A percentile compares a stretch with the other conserved stretches of the same genome.
Evolutionary conservation across 2,329 filamentous ascomycete species (phyloP).

Genomic region (Metarhizium sp.): DNA sequence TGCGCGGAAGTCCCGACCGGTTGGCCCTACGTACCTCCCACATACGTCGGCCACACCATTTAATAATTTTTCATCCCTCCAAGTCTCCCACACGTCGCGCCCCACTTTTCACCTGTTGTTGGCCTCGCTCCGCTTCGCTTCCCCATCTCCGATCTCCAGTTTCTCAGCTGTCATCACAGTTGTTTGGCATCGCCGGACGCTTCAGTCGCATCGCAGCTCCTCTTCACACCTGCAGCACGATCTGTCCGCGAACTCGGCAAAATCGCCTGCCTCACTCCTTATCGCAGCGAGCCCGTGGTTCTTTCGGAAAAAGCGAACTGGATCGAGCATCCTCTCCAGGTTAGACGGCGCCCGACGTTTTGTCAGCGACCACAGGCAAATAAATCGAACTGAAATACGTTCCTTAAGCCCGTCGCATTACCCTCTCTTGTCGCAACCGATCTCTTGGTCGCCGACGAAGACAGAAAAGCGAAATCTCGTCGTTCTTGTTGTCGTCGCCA

Average conservation of each 20-base stretch:
- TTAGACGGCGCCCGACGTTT: constrained; percentile 16
- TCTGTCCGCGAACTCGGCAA: constrained; percentile 4
- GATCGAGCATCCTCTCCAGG: constrained; percentile 7
- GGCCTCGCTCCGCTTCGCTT: constrained; percentile 13
- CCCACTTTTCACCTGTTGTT: constrained; percentile 15
- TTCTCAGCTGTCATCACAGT: constrained; percentile 9
- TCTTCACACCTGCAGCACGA: constrained; percentile 7
- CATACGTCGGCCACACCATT: constrained; percentile 33
- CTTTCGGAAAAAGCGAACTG: constrained; percentile 8
- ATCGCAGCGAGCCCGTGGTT: constrained; percentile 6
- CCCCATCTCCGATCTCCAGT: constrained; percentile 2
- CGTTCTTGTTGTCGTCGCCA: constrained; percentile 20
- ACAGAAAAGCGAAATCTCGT: constrained; percentile 23
- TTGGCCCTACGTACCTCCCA: constrained; percentile 41
- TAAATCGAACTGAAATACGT: constrained; percentile 33
- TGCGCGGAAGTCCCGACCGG: constrained; percentile 48
- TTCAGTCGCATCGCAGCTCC: constrained; percentile 7
- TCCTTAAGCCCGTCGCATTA: constrained; percentile 23
- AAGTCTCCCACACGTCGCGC: constrained; percentile 17
- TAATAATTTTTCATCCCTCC: constrained; percentile 22
- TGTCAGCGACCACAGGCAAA: constrained; percentile 17
- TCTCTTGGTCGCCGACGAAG: constrained; percentile 24
- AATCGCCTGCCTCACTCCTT: constrained; percentile 3
- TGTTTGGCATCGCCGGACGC: constrained; percentile 13
- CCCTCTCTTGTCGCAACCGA: constrained; percentile 21